phyloP scores from a whole-genome alignment of 306 rosid species.

The Lathyrus sativus region DNA sequence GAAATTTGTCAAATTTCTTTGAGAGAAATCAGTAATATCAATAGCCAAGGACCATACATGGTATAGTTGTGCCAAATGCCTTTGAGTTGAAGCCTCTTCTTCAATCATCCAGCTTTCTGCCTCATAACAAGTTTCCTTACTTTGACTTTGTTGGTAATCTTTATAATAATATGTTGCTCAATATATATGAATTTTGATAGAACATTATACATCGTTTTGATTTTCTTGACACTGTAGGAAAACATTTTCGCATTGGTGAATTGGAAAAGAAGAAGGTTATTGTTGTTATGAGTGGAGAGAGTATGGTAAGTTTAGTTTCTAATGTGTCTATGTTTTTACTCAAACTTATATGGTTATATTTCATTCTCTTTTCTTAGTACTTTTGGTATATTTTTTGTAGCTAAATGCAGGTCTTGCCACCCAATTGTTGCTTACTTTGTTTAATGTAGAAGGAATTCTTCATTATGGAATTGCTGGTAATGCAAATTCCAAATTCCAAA shows the following conservation, averaged over 20 bases:
- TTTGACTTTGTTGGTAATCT: slow-evolving; percentile 65
- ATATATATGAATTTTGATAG: neutral
- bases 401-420: slow-evolving; percentile 73
- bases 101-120: slow-evolving; percentile 50
- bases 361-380: neutral
- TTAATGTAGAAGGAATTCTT: slow-evolving; percentile 60
- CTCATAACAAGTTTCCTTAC: slow-evolving; percentile 49
- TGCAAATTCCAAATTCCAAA: slow-evolving; percentile 64
- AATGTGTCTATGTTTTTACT: neutral
- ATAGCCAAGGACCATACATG: slow-evolving; percentile 63
- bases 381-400: slow-evolving; percentile 41
- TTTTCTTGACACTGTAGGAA: slow-evolving; percentile 45
- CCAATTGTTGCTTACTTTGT: slow-evolving; percentile 58
- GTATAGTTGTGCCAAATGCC: slow-evolving; percentile 74
- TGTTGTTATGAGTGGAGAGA: slow-evolving; percentile 65
- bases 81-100: slow-evolving; percentile 80
- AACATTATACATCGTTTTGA: neutral
- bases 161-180: neutral
- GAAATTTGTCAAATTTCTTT: slow-evolving; percentile 33
- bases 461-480: slow-evolving; percentile 85
- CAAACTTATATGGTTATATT: neutral
- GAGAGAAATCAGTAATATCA: slow-evolving; percentile 48
- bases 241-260: slow-evolving; percentile 62
- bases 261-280: slow-evolving; percentile 54
- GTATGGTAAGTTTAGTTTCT: slow-evolving; percentile 55